Base-by-base conservation (phyloP, 352 stramenopile species). In the Phytopythium chamaehyphon region DNA sequence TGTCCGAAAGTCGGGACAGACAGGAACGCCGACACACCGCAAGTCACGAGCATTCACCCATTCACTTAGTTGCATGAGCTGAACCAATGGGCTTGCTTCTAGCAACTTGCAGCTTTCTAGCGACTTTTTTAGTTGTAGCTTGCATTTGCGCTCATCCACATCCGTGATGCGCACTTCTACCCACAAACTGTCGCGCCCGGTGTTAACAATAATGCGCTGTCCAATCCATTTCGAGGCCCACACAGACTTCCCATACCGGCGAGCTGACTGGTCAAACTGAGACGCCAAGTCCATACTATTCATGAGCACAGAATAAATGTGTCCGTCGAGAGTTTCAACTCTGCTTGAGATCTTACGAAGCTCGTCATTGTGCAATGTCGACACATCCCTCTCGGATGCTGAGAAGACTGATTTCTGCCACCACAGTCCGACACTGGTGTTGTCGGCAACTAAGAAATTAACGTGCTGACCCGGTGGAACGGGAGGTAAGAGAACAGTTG, bases 151-250 rank as follows among this genome's bases (percentile, higher is more conserved):
- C 21, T 90, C 79, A 23, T 90, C 79, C 15, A 80, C 68, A 31
- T 86, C 74, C 4, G 70, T 43, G 18, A 90, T 72, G 0, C 52
- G 55, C 18, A 76, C 74, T 50, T 90, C 74, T 39, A 90, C 60
- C 79, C 79, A 90, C 14, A 81, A 50, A 9, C 67, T 83, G 51
- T 90, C 79, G 33, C 85, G 83, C 26, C 72, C 71, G 26, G 83
- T 84, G 47, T 90, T 90, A n/a, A 85, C 68, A 0, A 90, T 61
- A 21, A 90, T 28, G 0, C 73, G 56, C 16, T 87, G 76, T 2
- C 74, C 74, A 8, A 83, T 55, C 70, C 64, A 86, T 53, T 87
- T 86, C 3, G 59, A 23, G 23, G 83, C 45, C 1, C 64, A 64
- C 6, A 57, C 68, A 22, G 63, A 58, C 38, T 64, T 67, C 3